Evolutionary conservation across 257 asterid genomes (phyloP), one percentile per base, ranked within the genome.

Genomic region (Solanum lignicaule): DNA sequence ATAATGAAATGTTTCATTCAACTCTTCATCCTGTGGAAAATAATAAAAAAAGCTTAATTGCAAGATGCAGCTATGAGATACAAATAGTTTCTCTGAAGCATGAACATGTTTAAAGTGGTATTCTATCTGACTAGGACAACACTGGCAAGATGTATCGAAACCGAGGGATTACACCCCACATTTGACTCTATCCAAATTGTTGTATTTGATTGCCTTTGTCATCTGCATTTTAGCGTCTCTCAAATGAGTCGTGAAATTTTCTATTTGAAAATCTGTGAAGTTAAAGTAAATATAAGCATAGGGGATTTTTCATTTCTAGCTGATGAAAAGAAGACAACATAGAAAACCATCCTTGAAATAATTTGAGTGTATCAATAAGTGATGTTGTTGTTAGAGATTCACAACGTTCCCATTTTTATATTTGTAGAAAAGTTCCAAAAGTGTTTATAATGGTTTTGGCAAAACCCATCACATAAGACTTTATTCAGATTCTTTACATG

Each of bases 1-100:
- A 55, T 84, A 86, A 82, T 38, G 90, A 85, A 92, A 88, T 88
- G 89, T 71, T 85, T 91, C 91, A 87, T 93, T 92, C 90, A 87
- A 76, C 83, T 92, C 92, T 88, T 90, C 94, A 87, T 93, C 94
- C 96, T 94, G 91, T 69, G 83, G 84, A 90, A 43, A 43, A 87
- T 81, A 33, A 32, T 58, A 15, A 72, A 33, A 71, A 46, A 46
- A 41, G 74, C 38, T 55, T 23, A 84, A 55, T 46, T 81, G 85
- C 86, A 83, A 82, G 58, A 27, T 48, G 43, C 41, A 82, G 71
- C 43, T 29, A 48, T 0, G 20, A 82, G 69, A 82, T 31, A 10
- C 21, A 82, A 48, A 31, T 82, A 48, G 10, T 16, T 43, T 82
- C 43, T 52, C 18, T 52, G 71, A 82, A 82, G 69, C 71, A 18